These are phyloP conservation scores for Detonula confervacea DNA, from an alignment of 352 stramenopile species.

Conservation along the genomic window DNA sequence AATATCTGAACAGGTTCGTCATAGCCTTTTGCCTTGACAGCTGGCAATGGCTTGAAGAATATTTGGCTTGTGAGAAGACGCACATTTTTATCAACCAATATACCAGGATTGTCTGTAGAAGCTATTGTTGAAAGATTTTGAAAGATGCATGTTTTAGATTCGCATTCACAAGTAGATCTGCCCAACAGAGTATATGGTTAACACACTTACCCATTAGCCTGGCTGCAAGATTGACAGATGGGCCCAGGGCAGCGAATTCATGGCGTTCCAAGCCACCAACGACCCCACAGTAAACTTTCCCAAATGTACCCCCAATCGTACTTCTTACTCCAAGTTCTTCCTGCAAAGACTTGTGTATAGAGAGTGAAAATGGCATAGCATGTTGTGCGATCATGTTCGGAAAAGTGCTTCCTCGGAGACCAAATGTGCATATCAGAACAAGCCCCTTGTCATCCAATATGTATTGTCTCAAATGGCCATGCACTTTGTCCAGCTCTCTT, in stretches of 20 bases:
- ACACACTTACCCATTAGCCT: no score
- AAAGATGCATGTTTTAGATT: no score
- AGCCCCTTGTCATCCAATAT: constrained; percentile 85
- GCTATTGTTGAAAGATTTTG: no score
- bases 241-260: constrained; percentile 80
- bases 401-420: constrained; percentile 77
- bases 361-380: constrained; percentile 65
- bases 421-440: constrained; percentile 84
- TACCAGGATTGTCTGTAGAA: constrained; percentile 57
- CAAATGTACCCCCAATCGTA: constrained; percentile 67
- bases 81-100: constrained; percentile 72
- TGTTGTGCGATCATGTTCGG: constrained; percentile 71
- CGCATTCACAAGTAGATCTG: no score
- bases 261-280: constrained; percentile 67
- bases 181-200: no score
- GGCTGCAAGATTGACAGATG: constrained; percentile 74
- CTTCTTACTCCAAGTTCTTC: constrained; percentile 62
- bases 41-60: constrained; percentile 58
- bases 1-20: constrained; percentile 69
- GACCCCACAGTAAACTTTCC: constrained; percentile 76
- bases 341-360: constrained; percentile 65
- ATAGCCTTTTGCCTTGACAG: constrained; percentile 76
- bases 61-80: constrained; percentile 54
- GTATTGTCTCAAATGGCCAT: constrained; percentile 79
- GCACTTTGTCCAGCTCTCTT: constrained; percentile 53